Percentiles rank a stretch among this genome's conserved stretches.
phyloP scores from a whole-genome alignment of 805 yeast genomes.

The Hanseniaspora thailandica region DNA sequence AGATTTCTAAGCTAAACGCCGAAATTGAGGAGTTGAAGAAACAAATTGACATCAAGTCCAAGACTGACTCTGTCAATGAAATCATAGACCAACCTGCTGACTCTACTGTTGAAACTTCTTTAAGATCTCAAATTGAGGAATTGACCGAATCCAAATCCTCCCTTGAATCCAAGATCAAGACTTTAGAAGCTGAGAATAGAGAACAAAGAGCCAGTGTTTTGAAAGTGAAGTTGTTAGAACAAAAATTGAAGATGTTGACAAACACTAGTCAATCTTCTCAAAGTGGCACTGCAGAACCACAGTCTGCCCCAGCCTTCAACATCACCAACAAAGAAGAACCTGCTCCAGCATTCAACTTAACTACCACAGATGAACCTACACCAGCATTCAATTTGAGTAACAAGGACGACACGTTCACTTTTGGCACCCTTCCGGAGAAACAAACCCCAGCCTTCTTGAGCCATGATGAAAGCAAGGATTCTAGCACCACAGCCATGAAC shows the following conservation, averaged over 20 bases:
- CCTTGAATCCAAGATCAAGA: neutral
- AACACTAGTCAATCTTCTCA: neutral
- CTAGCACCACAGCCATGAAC: neutral
- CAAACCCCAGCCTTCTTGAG: constrained; percentile 4
- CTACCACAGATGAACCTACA: neutral
- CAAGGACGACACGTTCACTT: neutral
- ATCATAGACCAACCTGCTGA: neutral
- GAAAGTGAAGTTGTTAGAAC: constrained; percentile 9
- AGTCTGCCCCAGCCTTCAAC: neutral
- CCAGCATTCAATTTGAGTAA: too few relatives aligned
- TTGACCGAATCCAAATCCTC: neutral
- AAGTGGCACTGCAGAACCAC: neutral
- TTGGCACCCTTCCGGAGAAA: neutral
- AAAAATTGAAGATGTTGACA: constrained; percentile 8
- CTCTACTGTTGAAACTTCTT: neutral
- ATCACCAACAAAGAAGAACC: neutral
- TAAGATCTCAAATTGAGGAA: neutral
- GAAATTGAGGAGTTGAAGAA: neutral
- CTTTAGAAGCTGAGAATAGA: constrained; percentile 2
- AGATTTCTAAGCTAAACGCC: too few relatives aligned
- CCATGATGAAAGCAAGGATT: neutral
- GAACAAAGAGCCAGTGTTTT: constrained; percentile 12
- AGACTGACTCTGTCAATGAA: neutral
- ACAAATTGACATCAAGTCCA: neutral
- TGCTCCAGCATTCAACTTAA: neutral